These are phyloP conservation scores for Nicotiana paniculata DNA, from an alignment of 257 asterid species.

Conservation along the genomic window DNA sequence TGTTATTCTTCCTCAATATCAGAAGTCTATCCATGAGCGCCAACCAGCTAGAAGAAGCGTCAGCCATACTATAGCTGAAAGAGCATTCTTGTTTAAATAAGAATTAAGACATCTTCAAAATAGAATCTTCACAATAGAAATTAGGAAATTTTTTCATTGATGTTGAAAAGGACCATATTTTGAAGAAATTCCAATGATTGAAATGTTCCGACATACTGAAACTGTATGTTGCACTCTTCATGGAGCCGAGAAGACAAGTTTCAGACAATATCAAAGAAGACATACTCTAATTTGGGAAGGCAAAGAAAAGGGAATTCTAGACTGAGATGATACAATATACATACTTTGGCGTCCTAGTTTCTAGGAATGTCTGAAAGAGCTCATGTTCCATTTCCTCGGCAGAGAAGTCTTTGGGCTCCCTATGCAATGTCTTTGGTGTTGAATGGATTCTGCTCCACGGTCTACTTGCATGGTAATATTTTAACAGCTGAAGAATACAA, in stretches of 20 bases:
- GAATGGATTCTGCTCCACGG: constrained; percentile 60
- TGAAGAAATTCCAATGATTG: too few species aligned
- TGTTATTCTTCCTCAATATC: constrained; percentile 34
- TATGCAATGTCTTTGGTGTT: constrained; percentile 27
- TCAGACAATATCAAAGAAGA: neutral
- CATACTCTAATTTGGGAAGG: neutral
- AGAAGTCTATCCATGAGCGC: constrained; percentile 67
- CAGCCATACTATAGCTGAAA: constrained; percentile 49
- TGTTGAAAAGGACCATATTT: too few species aligned
- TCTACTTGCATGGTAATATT: constrained; percentile 39
- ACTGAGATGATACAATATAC: neutral
- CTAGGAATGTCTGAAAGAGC: constrained; percentile 40
- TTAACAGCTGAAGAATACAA: constrained; percentile 42
- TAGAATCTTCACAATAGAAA: too few species aligned
- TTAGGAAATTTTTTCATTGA: too few species aligned
- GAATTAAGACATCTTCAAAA: too few species aligned
- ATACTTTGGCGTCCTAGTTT: constrained; percentile 55
- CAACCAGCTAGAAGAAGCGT: constrained; percentile 70
- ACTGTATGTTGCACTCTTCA: neutral
- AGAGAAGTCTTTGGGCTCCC: constrained; percentile 42
- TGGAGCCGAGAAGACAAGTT: neutral
- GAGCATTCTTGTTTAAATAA: too few species aligned
- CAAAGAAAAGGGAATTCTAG: neutral
- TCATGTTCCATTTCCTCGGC: constrained; percentile 42
- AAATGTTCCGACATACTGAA: neutral